Conservation (phyloP, 805 yeast genomes). For the Crinitomyces ghanaensis region DNA sequence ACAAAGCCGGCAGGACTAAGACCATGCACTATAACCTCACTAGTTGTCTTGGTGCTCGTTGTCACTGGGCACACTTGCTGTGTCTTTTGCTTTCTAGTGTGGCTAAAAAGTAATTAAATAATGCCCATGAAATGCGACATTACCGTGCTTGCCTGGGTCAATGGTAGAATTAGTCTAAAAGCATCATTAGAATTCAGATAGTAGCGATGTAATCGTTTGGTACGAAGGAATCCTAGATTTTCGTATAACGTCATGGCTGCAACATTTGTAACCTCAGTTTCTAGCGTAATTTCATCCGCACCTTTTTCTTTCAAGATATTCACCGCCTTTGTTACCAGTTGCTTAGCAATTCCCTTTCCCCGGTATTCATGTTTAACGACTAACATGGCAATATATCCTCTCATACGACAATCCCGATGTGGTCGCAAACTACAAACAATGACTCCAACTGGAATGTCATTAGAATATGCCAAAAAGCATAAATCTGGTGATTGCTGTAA, state of each 20-base stretch:
- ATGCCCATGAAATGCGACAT: slow-evolving; percentile 23
- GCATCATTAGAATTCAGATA: slow-evolving; percentile 93
- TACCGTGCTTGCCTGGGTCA: slow-evolving; percentile 45
- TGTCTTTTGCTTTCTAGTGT: too few relatives aligned
- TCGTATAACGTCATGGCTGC: slow-evolving; percentile 65
- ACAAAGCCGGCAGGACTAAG: too few relatives aligned
- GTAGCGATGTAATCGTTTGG: slow-evolving; percentile 72
- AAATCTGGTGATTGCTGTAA: slow-evolving; percentile 84
- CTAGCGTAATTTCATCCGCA: slow-evolving; percentile 87
- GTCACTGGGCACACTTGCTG: too few relatives aligned
- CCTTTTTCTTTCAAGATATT: slow-evolving; percentile 48
- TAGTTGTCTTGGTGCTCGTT: too few relatives aligned
- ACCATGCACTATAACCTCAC: too few relatives aligned
- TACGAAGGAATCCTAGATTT: slow-evolving; percentile 61
- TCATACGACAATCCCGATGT: slow-evolving; percentile 57
- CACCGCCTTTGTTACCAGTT: slow-evolving; percentile 50
- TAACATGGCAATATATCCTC: slow-evolving; percentile 96
- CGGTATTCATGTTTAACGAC: slow-evolving; percentile 66
- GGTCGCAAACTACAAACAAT: slow-evolving; percentile 72
- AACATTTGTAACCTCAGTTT: slow-evolving; percentile 74
- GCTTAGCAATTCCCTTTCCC: slow-evolving; percentile 73
- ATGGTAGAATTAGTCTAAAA: slow-evolving; percentile 70
- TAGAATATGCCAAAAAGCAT: slow-evolving; percentile 42
- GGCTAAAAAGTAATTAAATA: too few relatives aligned
- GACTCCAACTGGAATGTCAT: slow-evolving; percentile 48